Conservation (phyloP, 257 asterid genomes). For the Craterostigma plantagineum region DNA sequence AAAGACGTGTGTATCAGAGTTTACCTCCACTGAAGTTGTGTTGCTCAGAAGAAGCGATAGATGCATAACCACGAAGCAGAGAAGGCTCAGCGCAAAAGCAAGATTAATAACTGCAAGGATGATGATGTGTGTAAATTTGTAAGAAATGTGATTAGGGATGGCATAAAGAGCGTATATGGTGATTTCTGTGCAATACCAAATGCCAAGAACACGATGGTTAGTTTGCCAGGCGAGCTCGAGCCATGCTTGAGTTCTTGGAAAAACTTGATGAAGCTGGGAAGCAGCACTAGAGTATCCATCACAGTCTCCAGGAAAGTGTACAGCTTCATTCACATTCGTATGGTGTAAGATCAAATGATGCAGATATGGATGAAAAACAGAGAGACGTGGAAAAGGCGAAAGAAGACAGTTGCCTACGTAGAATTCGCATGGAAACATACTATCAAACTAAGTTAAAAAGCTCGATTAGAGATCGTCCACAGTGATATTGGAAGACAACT, state of each 20-base stretch:
- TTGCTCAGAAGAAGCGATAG: constrained; percentile 49
- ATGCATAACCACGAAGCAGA: constrained; percentile 71
- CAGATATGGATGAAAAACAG: no score
- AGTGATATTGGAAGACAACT: no score
- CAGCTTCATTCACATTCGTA: constrained; percentile 19
- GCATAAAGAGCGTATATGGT: constrained; percentile 12
- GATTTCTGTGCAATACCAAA: constrained; percentile 34
- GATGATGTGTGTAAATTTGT: constrained; percentile 2
- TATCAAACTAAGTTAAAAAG: no score
- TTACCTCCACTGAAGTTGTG: constrained; percentile 85
- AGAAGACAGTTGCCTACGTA: no score
- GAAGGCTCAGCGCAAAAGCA: constrained; percentile 76
- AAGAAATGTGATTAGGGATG: constrained; percentile 55
- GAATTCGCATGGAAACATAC: no score
- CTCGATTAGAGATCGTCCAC: no score
- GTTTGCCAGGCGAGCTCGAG: constrained; percentile 49
- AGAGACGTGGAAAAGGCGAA: no score
- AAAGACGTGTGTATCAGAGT: constrained; percentile 4
- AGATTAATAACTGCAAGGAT: constrained; percentile 71
- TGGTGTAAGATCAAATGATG: no score
- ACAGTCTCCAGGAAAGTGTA: constrained; percentile 67
- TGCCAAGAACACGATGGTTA: constrained; percentile 66
- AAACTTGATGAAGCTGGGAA: constrained; percentile 57
- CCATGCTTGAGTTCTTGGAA: constrained; percentile 30
- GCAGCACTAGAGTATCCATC: constrained; percentile 56